These are phyloP conservation scores for Prunus padus DNA, from an alignment of 306 rosid species.

Conservation along the genomic window DNA sequence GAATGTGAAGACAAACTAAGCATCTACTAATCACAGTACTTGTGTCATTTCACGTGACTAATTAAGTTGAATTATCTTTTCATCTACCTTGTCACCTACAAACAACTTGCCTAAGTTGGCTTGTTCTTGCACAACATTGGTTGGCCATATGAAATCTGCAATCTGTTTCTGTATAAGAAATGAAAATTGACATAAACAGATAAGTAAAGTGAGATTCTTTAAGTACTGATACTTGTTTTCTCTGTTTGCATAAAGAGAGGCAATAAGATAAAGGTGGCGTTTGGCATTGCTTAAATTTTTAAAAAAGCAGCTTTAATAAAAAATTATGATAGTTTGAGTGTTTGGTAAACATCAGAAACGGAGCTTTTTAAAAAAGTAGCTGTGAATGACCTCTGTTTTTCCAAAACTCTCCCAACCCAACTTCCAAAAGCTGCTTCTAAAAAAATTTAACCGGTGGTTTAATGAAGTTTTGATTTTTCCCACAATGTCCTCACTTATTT, in stretches of 20 bases:
- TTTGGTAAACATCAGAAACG: no score
- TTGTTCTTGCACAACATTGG: background rate
- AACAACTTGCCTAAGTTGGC: slow-evolving; percentile 14
- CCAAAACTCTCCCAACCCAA: no score
- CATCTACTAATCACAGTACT: background rate
- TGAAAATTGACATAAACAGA: slow-evolving; percentile 8
- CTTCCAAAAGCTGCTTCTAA: no score
- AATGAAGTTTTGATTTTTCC: no score
- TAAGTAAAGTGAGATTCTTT: slow-evolving; percentile 1
- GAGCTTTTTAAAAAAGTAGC: no score
- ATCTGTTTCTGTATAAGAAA: background rate
- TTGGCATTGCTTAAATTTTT: no score
- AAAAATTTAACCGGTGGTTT: no score
- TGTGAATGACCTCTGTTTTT: no score
- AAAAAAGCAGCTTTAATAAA: no score
- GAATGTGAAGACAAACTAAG: no score
- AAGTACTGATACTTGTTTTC: slow-evolving; percentile 24
- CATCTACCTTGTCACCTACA: background rate
- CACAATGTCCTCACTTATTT: no score
- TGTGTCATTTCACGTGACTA: background rate
- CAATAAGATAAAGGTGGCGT: slow-evolving; percentile 14
- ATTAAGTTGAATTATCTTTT: slow-evolving; percentile 1
- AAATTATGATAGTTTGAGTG: no score
- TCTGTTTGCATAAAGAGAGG: slow-evolving; percentile 40
- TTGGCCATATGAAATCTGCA: background rate